Conservation (phyloP, 2,329 filamentous ascomycete species). For the Colletotrichum simmondsii region DNA sequence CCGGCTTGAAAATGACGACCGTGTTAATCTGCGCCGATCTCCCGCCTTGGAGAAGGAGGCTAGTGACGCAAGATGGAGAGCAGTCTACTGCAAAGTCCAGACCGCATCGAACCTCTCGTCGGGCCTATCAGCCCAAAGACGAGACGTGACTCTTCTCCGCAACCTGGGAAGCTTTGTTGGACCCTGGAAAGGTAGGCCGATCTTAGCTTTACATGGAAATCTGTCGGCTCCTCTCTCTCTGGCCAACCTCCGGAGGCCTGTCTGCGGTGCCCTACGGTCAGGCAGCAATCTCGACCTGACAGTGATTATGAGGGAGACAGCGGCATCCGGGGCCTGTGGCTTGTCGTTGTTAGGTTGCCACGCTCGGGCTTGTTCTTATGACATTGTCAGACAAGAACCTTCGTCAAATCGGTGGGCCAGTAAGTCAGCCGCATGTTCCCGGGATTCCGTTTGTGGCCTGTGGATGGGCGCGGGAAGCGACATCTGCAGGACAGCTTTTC, state of each 20-base stretch:
- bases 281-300: neutral
- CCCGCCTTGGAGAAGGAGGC: slow-evolving; percentile 20
- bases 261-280: neutral
- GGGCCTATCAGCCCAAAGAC: neutral
- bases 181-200: neutral
- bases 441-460: neutral
- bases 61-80: slow-evolving; percentile 26
- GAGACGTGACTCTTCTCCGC: neutral
- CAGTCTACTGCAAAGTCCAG: slow-evolving; percentile 8
- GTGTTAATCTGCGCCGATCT: slow-evolving; percentile 30
- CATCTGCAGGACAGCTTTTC: neutral
- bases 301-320: neutral
- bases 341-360: neutral
- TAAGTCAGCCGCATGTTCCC: neutral
- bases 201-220: neutral
- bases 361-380: neutral
- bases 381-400: neutral
- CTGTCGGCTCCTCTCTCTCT: neutral
- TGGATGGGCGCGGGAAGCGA: neutral
- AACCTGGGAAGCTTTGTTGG: neutral
- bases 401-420: neutral
- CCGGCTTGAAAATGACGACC: neutral
- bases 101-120: neutral
- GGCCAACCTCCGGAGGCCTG: neutral
- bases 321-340: neutral